These are phyloP conservation scores for Leptomonas seymouri DNA, from an alignment of 208 protist genomes.

Conservation along the genomic window DNA sequence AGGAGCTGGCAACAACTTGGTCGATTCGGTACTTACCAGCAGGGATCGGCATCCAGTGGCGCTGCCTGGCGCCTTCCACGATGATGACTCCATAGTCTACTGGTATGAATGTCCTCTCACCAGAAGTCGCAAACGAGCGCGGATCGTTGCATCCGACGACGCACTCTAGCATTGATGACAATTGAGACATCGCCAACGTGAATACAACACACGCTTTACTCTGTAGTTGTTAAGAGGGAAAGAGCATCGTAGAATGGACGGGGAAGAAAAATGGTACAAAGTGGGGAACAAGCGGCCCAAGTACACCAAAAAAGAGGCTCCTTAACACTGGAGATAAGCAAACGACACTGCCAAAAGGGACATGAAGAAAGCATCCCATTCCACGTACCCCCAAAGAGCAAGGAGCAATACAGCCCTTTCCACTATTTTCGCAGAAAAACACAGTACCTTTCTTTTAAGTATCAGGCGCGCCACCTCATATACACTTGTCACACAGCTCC, in stretches of 20 bases:
- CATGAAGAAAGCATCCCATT: no score
- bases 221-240: not conserved
- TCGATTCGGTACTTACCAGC: slow-evolving; percentile 56
- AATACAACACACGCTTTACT: not conserved
- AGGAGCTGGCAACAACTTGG: slow-evolving; percentile 38
- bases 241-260: not conserved
- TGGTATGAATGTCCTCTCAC: slow-evolving; percentile 43
- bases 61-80: slow-evolving; percentile 23
- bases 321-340: no score
- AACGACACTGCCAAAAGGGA: no score
- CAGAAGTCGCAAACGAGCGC: slow-evolving; percentile 28
- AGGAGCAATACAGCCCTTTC: no score
- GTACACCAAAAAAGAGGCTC: no score
- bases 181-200: not conserved
- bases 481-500: no score
- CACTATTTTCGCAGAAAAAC: no score
- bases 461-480: no score
- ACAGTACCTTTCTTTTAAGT: no score
- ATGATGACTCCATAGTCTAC: slow-evolving; percentile 50
- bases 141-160: slow-evolving; percentile 47
- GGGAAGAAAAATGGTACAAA: slow-evolving; percentile 13
- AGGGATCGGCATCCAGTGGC: slow-evolving; percentile 52
- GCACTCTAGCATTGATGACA: slow-evolving; percentile 9
- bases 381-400: no score
- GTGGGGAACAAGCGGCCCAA: slow-evolving; percentile 26